Conservation (phyloP, 164 flowering plant genomes). For the Vitis amurensis region DNA sequence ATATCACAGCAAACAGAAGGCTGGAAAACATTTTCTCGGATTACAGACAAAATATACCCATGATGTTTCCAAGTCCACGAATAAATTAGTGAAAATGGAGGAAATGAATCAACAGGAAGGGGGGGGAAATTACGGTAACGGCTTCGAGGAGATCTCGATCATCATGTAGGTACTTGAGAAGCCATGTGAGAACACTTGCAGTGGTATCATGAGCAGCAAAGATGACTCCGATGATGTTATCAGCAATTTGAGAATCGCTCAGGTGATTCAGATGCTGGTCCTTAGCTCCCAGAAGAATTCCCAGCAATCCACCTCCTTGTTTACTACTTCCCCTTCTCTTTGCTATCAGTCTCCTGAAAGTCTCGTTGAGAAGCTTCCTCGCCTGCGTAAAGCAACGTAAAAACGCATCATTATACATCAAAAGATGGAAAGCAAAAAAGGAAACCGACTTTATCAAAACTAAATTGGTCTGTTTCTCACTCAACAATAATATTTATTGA, state of each 20-base stretch:
- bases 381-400: constrained; percentile 46
- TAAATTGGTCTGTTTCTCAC: too few species aligned
- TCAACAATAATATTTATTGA: too few species aligned
- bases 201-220: constrained; percentile 96
- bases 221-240: constrained; percentile 83
- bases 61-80: too few species aligned
- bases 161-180: constrained; percentile 73
- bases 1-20: too few species aligned
- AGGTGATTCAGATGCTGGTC: constrained; percentile 27
- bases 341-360: constrained; percentile 43
- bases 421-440: background rate
- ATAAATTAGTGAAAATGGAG: background rate
- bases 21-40: background rate
- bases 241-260: constrained; percentile 74
- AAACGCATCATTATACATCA: background rate
- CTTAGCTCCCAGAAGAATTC: constrained; percentile 27
- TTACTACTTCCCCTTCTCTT: constrained; percentile 48
- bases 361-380: constrained; percentile 58
- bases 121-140: constrained; percentile 48
- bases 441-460: background rate
- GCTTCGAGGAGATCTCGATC: constrained; percentile 49
- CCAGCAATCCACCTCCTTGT: constrained; percentile 40
- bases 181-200: constrained; percentile 88
- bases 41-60: background rate
- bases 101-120: background rate